Evolutionary conservation across 108 stramenopile species (phyloP).

Genomic region (Poteriospumella lacustris): DNA sequence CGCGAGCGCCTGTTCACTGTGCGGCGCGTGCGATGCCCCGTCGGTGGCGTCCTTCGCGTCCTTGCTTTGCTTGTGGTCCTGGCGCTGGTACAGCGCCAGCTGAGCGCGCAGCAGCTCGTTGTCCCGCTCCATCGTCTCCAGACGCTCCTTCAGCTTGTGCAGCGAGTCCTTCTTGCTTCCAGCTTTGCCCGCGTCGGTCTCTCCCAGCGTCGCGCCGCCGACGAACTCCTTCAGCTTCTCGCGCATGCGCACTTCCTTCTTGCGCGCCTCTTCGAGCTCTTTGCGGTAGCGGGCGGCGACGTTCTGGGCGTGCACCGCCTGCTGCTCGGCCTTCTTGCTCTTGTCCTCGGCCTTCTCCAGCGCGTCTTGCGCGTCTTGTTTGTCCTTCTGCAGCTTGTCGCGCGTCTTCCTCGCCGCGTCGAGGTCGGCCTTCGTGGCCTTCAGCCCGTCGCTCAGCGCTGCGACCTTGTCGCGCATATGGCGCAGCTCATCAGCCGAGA

Average conservation of each 20-base stretch:
- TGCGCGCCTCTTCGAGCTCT: neutral
- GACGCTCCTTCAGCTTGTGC: neutral
- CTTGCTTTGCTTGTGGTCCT: too few species aligned
- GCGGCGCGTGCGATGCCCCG: too few species aligned
- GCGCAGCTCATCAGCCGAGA: neutral
- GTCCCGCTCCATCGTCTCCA: neutral
- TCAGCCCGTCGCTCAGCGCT: neutral
- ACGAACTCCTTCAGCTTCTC: constrained; percentile 20
- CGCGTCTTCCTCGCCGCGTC: neutral
- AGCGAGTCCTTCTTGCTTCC: neutral
- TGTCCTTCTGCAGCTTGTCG: neutral
- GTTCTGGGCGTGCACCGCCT: neutral
- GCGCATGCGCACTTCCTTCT: constrained; percentile 7
- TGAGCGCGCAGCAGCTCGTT: neutral
- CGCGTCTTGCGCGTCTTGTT: neutral
- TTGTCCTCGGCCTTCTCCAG: neutral
- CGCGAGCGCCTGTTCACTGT: too few species aligned
- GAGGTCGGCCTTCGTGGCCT: neutral
- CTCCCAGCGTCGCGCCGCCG: neutral
- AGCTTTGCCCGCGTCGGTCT: neutral
- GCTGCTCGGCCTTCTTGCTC: neutral
- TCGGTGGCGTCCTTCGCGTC: too few species aligned
- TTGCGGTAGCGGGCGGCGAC: neutral
- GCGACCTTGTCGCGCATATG: neutral
- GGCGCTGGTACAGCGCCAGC: neutral